Conservation (phyloP, 2,329 filamentous ascomycete genomes). For the Diplocarpon rosae region DNA sequence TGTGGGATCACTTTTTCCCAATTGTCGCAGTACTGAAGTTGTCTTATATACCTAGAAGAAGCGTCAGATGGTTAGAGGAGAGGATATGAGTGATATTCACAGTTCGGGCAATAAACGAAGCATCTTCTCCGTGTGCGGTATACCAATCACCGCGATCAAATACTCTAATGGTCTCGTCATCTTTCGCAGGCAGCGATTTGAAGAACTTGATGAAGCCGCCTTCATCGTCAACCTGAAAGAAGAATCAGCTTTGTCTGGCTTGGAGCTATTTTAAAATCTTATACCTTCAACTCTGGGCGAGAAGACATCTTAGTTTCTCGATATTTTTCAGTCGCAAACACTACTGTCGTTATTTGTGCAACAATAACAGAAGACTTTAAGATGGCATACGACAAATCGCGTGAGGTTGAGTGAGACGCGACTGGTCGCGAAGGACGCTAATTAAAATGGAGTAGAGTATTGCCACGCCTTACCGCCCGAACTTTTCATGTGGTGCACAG, state of each 20-base stretch:
- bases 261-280: constrained; percentile 2
- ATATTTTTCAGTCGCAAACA: neutral
- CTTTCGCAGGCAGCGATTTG: constrained; percentile 65
- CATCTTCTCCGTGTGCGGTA: constrained; percentile 82
- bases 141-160: constrained; percentile 95
- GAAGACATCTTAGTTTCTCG: constrained; percentile 47
- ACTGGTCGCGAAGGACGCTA: constrained; percentile 3
- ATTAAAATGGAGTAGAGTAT: neutral
- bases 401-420: constrained; percentile 5
- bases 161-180: constrained; percentile 70
- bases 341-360: neutral
- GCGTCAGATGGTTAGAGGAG: neutral
- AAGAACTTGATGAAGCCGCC: constrained; percentile 94
- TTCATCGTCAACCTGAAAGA: constrained; percentile 77
- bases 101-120: constrained; percentile 69
- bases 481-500: neutral
- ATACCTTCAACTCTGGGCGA: constrained; percentile 60
- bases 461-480: no score
- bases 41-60: constrained; percentile 76
- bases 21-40: constrained; percentile 83
- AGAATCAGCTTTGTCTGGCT: constrained; percentile 8
- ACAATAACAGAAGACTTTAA: neutral
- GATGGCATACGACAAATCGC: constrained; percentile 9
- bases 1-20: constrained; percentile 75
- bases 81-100: constrained; percentile 31